Base-by-base conservation (phyloP, 2,329 filamentous ascomycete genomes). In the Trichoderma oligosporum region DNA sequence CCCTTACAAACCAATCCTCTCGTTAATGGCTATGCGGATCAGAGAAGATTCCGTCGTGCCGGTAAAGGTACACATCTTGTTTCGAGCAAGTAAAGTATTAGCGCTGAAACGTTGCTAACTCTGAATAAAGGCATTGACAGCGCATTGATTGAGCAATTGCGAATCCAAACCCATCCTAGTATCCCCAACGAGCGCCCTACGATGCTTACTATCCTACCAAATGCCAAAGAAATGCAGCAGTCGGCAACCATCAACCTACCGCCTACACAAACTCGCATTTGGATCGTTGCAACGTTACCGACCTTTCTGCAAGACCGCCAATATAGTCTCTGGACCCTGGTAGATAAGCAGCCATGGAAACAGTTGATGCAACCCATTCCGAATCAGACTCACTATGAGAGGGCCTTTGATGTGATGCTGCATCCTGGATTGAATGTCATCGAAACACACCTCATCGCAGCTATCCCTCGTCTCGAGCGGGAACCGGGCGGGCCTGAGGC, bases 361-460 rank as follows among this genome's bases (percentile, higher is more conserved):
- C 77, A 71, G 41, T 64, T 67, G 44, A 68, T 61, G 35, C 71
- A 72, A 33, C 80, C 82, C 60, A 76, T 80, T 22, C 78, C 81
- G 3, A 79, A 82, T 20, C 83, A 84, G 51, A 76, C 80, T 63
- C 78, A 73, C 45, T 77, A 78, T 59, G 83, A 83, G 61, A 85
- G 86, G n/a, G 75, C 88, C 0, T 96, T 91, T 64, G 91, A 96
- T 64, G 81, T 85, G 7, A 82, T 82, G 51, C 75, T 96, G 25
- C 79, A 82, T 24, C 80, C 82, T 1, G 91, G 90, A 6, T 80
- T 91, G 49, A 96, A 94, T 64, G 81, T 86, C 44, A 81, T 96
- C 49, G 87, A 91, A 64, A 79, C 95, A 7, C 88, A 93, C 65
- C 78, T 93, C 58, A 83, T 91, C 61, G 89, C 88, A 1, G 85